phyloP scores from a whole-genome alignment of 345 rosid genomes.

The thale cress (Arabidopsis thaliana) region DNA sequence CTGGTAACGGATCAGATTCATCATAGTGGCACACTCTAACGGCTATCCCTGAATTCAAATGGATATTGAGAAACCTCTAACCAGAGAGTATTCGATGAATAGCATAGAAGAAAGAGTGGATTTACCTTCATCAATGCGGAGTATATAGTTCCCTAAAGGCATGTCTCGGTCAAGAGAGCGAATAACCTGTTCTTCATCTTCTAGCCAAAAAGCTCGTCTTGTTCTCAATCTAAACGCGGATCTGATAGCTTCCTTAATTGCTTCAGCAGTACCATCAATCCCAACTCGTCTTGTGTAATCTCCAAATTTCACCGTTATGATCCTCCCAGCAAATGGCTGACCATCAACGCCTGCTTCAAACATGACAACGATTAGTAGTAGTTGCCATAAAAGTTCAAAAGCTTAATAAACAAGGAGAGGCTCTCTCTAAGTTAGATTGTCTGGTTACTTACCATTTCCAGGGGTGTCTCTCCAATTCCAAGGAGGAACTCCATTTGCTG shows the following conservation, averaged over 20 bases:
- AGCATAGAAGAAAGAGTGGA: neutral
- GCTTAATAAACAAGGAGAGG: neutral
- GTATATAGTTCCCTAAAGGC: conserved; percentile 88
- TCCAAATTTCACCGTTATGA: conserved; percentile 41
- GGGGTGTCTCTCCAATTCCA: conserved; percentile 96
- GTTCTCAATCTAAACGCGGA: conserved; percentile 84
- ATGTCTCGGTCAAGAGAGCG: conserved; percentile 86
- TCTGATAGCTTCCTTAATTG: conserved; percentile 85
- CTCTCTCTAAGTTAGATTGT: neutral
- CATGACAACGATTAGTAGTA: neutral
- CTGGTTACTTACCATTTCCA: conserved; percentile 60
- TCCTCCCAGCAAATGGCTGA: conserved; percentile 37
- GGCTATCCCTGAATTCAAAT: conserved; percentile 57
- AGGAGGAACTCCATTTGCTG: conserved; percentile 78
- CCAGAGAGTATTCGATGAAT: conserved; percentile 4
- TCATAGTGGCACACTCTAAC: conserved; percentile 80
- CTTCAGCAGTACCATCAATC: conserved; percentile 81
- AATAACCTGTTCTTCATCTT: conserved; percentile 89
- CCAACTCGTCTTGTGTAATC: conserved; percentile 82
- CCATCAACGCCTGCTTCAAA: conserved; percentile 49
- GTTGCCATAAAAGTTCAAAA: neutral
- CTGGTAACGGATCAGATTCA: conserved; percentile 74
- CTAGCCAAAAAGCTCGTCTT: conserved; percentile 92
- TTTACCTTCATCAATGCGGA: conserved; percentile 90
- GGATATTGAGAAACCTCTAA: neutral